Evolutionary conservation across 352 stramenopile species (phyloP), one percentile per base, ranked within the genome.

Genomic region (Globisporangium spiculum): DNA sequence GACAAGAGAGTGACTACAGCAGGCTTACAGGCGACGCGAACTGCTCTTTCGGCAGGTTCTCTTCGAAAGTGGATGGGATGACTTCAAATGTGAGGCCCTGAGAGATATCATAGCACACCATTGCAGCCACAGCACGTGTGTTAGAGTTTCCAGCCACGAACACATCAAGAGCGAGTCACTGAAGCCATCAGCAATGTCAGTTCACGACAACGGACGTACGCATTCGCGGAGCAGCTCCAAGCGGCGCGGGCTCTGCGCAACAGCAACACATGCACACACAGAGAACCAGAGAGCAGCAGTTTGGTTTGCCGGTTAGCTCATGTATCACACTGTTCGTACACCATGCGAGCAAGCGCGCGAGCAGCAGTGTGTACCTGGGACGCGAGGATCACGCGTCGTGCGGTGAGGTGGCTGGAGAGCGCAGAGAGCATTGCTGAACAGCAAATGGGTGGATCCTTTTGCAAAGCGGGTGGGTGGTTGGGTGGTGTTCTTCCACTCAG

Each of bases 1-100:
- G 26, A 7, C 22, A 57, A 38, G 16, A 12, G n/a, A 7, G 10
- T 3, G 8, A 16, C 6, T 20, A 58, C 6, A 27, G 32, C 6
- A 14, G 16, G 58, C 67, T 64, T 54, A 88, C 80, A 8, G 86
- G 83, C 46, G 83, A 80, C 30, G 80, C 56, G 67, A 94, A 94
- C 24, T 69, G 70, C 58, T 83, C 72, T 73, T 93, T 94, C 55
- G 84, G 79, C 16, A 94, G 71, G 60, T 92, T 91, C 67, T 94
- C 87, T 70, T 94, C 84, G 69, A 94, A 94, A 10, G 76, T 90
- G 8, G 87, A 94, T 27, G 85, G 81, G 52, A 94, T 85, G 48
- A 94, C 84, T 41, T 94, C 83, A 60, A 93, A 92, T 0, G 41
- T 67, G 36, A 94, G 75, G 60, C 85, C 85, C 85, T 94, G 61